Conservation (phyloP, 2,329 filamentous ascomycete species). For the Cladophialophora psammophila region DNA sequence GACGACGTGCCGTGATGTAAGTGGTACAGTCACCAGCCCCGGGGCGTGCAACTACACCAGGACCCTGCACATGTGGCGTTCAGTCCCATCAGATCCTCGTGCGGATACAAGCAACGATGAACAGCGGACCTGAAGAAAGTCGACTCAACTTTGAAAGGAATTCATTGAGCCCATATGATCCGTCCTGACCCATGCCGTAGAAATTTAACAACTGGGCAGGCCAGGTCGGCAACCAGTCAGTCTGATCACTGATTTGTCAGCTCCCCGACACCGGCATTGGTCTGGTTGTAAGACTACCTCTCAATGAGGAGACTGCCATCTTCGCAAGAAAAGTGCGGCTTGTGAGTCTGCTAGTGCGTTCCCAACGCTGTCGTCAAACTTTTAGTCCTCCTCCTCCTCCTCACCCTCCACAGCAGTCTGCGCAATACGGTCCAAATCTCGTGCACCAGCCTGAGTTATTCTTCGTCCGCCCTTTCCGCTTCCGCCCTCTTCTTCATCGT, state of each 20-base stretch:
- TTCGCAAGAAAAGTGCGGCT: neutral
- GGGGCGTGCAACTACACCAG: neutral
- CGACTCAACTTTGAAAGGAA: conserved; percentile 29
- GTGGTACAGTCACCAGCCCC: neutral
- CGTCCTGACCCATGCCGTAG: conserved; percentile 25
- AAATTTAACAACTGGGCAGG: conserved; percentile 18
- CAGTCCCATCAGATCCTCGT: neutral
- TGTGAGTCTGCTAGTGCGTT: neutral
- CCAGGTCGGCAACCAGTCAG: conserved; percentile 6
- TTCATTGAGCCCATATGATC: conserved; percentile 33
- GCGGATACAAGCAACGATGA: neutral
- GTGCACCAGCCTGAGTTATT: conserved; percentile 97
- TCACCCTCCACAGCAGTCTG: conserved; percentile 79
- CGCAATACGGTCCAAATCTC: conserved; percentile 96
- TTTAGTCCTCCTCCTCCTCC: conserved; percentile 66
- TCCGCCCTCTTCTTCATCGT: conserved; percentile 81
- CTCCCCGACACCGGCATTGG: neutral
- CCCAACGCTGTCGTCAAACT: conserved; percentile 16
- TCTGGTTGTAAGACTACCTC: conserved; percentile 1
- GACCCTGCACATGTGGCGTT: neutral
- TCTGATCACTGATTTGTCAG: conserved; percentile 1
- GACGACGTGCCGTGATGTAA: neutral
- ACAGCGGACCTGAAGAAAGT: neutral
- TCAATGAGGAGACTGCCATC: neutral
- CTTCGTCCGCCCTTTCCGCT: conserved; percentile 98